A percentile compares a stretch with the other conserved stretches of the same genome.
Conservation (phyloP, 768 basidiomycete species). For the Cyclocybe aegerita region DNA sequence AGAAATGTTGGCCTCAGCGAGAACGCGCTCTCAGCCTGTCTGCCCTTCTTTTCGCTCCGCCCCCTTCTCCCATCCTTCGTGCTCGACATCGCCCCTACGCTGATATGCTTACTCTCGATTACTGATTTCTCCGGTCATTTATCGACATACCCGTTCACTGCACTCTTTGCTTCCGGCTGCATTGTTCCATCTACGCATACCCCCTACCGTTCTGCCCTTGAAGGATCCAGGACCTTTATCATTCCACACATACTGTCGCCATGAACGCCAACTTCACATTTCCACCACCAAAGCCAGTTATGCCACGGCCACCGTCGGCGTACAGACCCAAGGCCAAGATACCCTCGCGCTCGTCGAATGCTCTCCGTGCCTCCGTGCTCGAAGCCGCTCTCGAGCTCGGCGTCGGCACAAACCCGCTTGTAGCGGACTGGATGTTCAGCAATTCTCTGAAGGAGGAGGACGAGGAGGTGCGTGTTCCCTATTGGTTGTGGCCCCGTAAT, state of each 20-base stretch:
- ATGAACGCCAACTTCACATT: slow-evolving; percentile 35
- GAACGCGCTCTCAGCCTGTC: too few relatives aligned
- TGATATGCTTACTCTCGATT: too few relatives aligned
- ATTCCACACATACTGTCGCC: background rate
- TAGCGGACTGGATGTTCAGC: slow-evolving; percentile 74
- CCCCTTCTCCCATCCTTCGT: too few relatives aligned
- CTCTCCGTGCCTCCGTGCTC: slow-evolving; percentile 70
- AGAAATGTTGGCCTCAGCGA: too few relatives aligned
- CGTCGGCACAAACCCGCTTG: slow-evolving; percentile 53
- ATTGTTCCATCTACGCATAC: too few relatives aligned
- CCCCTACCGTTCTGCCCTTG: too few relatives aligned
- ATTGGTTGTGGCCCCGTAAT: slow-evolving; percentile 13
- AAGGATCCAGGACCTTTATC: too few relatives aligned
- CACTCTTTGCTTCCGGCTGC: too few relatives aligned
- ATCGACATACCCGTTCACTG: too few relatives aligned
- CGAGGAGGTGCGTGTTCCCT: slow-evolving; percentile 33
- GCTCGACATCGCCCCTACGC: too few relatives aligned
- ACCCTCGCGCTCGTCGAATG: slow-evolving; percentile 50
- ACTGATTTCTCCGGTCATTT: too few relatives aligned
- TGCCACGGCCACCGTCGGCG: slow-evolving; percentile 8
- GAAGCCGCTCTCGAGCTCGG: slow-evolving; percentile 73
- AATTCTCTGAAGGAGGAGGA: slow-evolving; percentile 58
- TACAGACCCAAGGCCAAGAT: slow-evolving; percentile 4
- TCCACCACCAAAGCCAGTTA: slow-evolving; percentile 21
- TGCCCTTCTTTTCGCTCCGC: too few relatives aligned